phyloP scores from a whole-genome alignment of 305 asterid species.

The Plantago coronopus region DNA sequence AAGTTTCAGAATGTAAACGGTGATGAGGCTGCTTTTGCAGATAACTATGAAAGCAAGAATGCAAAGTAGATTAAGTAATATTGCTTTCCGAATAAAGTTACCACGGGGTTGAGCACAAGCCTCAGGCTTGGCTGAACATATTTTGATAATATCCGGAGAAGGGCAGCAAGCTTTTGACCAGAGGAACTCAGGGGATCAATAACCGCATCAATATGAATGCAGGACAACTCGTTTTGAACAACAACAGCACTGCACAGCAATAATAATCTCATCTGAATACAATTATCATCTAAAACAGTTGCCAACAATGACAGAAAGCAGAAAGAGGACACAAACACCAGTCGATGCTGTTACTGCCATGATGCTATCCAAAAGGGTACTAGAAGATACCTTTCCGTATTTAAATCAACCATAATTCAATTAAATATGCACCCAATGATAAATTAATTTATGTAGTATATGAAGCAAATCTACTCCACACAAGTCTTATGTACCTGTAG shows the following conservation, averaged over 20 bases:
- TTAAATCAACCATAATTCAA: too few species aligned
- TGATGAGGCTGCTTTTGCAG: too few species aligned
- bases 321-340: conserved; percentile 5
- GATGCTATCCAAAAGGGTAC: too few species aligned
- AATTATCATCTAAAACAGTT: not conserved
- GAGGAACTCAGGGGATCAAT: conserved; percentile 96
- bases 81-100: conserved; percentile 29
- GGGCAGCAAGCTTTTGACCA: conserved; percentile 93
- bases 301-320: conserved; percentile 11
- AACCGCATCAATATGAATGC: conserved; percentile 95
- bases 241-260: conserved; percentile 71
- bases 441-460: too few species aligned
- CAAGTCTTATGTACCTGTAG: conserved; percentile 49
- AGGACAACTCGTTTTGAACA: conserved; percentile 62
- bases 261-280: not conserved
- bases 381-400: too few species aligned
- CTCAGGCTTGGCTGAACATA: conserved; percentile 85
- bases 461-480: too few species aligned
- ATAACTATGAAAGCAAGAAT: too few species aligned
- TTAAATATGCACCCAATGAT: too few species aligned
- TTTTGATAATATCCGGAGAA: conserved; percentile 79
- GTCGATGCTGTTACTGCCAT: too few species aligned
- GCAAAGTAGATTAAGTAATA: not conserved
- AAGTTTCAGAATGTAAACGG: too few species aligned
- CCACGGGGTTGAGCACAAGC: conserved; percentile 96